phyloP scores from a whole-genome alignment of 106 monocot genomes.

The Agapanthus africanus region DNA sequence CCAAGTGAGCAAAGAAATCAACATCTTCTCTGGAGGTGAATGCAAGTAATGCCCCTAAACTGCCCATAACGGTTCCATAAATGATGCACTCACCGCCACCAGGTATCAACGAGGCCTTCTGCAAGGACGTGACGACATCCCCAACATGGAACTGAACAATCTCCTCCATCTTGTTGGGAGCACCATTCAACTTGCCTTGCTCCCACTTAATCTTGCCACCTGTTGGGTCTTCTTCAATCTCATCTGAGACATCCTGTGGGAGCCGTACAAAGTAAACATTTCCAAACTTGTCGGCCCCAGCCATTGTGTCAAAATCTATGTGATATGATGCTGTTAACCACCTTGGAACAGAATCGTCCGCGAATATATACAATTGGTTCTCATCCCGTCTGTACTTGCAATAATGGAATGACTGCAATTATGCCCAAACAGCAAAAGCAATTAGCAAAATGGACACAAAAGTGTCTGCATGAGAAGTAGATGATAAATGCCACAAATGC shows the following conservation, averaged over 20 bases:
- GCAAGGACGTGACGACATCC: conserved; percentile 84
- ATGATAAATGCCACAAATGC: not conserved
- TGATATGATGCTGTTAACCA: conserved; percentile 87
- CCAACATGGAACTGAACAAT: conserved; percentile 99
- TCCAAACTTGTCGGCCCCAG: conserved; percentile 95
- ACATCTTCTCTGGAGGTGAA: conserved; percentile 96
- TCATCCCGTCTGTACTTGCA: conserved; percentile 97
- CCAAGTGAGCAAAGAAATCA: conserved; percentile 93
- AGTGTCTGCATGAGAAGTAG: not conserved
- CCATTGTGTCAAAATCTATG: conserved; percentile 97
- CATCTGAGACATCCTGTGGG: conserved; percentile 88
- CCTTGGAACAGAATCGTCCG: conserved; percentile 87
- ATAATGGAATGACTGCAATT: conserved; percentile 89
- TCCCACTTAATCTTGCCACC: conserved; percentile 99
- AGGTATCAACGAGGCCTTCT: conserved; percentile 88
- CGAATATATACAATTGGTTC: conserved; percentile 90
- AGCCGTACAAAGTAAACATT: conserved; percentile 88
- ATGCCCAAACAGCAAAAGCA: not conserved
- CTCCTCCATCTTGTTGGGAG: conserved; percentile 95
- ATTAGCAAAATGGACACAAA: conserved; percentile 5
- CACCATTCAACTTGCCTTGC: conserved; percentile 91
- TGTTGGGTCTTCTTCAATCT: conserved; percentile 97
- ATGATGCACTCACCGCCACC: conserved; percentile 94
- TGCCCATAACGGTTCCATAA: conserved; percentile 99
- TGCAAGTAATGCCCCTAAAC: conserved; percentile 82